Conservation (phyloP, 2,329 filamentous ascomycete species). For the Claviceps quebecensis region DNA sequence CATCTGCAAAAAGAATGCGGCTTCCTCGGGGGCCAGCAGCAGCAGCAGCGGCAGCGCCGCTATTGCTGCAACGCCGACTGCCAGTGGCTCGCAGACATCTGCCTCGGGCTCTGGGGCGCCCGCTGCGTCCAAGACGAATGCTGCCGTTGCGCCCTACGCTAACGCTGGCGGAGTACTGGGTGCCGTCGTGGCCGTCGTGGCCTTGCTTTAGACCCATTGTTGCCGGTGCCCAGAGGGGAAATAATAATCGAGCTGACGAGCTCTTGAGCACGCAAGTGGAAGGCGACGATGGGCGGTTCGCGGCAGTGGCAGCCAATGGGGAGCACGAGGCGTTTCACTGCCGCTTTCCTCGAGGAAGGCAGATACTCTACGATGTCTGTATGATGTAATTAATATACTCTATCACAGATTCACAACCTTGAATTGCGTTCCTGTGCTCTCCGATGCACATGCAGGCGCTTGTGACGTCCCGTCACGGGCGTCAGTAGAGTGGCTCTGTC, state of each 20-base stretch:
- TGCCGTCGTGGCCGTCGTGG: conserved; percentile 2
- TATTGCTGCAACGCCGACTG: not conserved
- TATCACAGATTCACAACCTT: no score
- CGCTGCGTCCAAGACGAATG: conserved; percentile 3
- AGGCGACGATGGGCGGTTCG: not conserved
- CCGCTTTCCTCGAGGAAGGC: no score
- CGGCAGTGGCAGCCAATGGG: no score
- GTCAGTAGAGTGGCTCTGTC: no score
- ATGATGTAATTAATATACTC: no score
- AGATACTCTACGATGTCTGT: no score
- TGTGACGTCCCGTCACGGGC: no score
- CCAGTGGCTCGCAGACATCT: not conserved
- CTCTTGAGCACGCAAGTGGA: not conserved
- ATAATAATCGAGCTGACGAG: not conserved
- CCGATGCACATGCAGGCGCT: no score
- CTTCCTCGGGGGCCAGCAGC: conserved; percentile 5
- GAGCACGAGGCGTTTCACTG: no score
- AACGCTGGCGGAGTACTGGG: conserved; percentile 4
- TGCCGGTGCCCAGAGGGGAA: not conserved
- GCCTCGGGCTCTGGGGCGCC: not conserved
- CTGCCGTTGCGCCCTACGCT: not conserved
- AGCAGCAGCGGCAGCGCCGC: conserved; percentile 1
- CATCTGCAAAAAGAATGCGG: conserved; percentile 16
- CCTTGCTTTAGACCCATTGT: not conserved
- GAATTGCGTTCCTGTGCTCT: no score